phyloP scores from a whole-genome alignment of 2,329 filamentous ascomycete genomes.

The Claviceps sp. region DNA sequence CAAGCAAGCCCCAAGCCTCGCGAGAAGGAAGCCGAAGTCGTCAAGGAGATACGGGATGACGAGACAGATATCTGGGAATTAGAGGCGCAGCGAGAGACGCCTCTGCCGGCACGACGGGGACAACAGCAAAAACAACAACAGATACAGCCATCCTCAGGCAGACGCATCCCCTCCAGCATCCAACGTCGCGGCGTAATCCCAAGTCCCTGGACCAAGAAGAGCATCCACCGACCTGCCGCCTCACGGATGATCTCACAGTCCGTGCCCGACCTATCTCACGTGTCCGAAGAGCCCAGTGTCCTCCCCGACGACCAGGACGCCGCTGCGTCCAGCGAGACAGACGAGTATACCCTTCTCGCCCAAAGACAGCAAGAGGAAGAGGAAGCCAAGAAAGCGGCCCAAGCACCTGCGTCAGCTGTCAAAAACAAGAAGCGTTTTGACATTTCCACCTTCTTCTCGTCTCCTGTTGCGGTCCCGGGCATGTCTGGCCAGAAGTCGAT shows the following conservation, averaged over 20 bases:
- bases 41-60: conserved; percentile 19
- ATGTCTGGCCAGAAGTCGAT: conserved; percentile 19
- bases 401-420: conserved; percentile 10
- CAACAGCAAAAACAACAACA: conserved; percentile 11
- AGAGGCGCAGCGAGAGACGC: conserved; percentile 37
- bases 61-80: conserved; percentile 43
- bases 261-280: conserved; percentile 7
- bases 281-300: conserved; percentile 4
- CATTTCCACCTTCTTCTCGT: conserved; percentile 44
- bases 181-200: conserved; percentile 17
- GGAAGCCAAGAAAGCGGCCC: conserved; percentile 5
- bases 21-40: conserved; percentile 3
- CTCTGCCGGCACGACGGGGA: conserved; percentile 16
- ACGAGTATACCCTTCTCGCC: conserved; percentile 33
- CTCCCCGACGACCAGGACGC: conserved; percentile 4
- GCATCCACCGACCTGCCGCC: conserved; percentile 4
- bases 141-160: conserved; percentile 17
- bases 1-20: background rate
- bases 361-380: conserved; percentile 13
- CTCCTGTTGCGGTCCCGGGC: conserved; percentile 30
- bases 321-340: conserved; percentile 12
- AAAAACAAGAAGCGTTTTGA: conserved; percentile 28
- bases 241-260: conserved; percentile 5
- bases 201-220: conserved; percentile 26
- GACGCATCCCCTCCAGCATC: conserved; percentile 9